Evolutionary conservation across 306 rosid species (phyloP).

Genomic region (Biancaea sappan): DNA sequence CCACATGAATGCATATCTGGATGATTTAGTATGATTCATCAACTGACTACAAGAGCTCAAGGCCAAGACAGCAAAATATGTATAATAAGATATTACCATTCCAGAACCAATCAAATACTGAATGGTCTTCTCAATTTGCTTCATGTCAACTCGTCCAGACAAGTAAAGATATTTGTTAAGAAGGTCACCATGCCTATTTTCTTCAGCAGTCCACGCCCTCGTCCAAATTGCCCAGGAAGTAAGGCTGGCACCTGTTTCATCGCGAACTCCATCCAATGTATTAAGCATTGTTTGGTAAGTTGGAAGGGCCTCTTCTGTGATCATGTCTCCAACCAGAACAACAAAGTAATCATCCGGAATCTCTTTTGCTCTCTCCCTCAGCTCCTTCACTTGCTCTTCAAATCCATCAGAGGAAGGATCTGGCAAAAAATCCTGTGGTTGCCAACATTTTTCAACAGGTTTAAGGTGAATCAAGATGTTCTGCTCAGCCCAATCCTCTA

Average conservation of each 20-base stretch:
- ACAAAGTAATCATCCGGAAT: slow-evolving; percentile 89
- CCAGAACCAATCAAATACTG: slow-evolving; percentile 91
- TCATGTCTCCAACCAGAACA: slow-evolving; percentile 89
- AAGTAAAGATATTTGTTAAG: slow-evolving; percentile 93
- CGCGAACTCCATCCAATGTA: slow-evolving; percentile 87
- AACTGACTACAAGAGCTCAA: slow-evolving; percentile 16
- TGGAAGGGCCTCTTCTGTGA: slow-evolving; percentile 94
- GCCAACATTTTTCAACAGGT: slow-evolving; percentile 94
- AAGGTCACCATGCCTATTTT: slow-evolving; percentile 91
- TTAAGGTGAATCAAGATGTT: slow-evolving; percentile 75
- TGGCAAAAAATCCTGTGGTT: slow-evolving; percentile 87
- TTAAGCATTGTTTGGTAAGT: slow-evolving; percentile 94
- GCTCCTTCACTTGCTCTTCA: slow-evolving; percentile 80
- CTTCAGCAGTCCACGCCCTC: slow-evolving; percentile 99
- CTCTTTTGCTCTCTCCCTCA: slow-evolving; percentile 78
- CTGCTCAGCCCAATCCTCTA: slow-evolving; percentile 85
- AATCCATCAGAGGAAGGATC: slow-evolving; percentile 81
- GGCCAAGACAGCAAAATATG: background rate
- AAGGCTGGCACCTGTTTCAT: slow-evolving; percentile 92
- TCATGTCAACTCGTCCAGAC: slow-evolving; percentile 88
- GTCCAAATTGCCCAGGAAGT: slow-evolving; percentile 93
- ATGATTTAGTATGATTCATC: background rate
- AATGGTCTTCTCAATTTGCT: slow-evolving; percentile 88
- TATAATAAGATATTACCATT: slow-evolving; percentile 60
- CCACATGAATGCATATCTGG: slow-evolving; percentile 6